Evolutionary conservation across 805 yeast species (phyloP).

Genomic region (Tetrapisispora pingtungensis): DNA sequence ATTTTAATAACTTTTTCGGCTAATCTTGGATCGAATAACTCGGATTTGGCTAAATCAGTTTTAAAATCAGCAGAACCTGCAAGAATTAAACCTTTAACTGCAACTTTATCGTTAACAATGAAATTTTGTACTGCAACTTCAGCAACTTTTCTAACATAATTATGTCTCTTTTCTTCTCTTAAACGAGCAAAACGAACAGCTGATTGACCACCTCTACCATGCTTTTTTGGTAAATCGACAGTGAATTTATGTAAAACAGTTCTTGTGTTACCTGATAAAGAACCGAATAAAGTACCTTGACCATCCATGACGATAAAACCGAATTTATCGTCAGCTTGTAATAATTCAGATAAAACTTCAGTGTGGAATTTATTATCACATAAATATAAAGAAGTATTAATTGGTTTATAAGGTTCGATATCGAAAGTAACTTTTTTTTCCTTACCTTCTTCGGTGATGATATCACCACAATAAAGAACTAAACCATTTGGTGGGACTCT

Average conservation of each 20-base stretch:
- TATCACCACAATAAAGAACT: slow-evolving; percentile 97
- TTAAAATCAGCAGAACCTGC: slow-evolving; percentile 99
- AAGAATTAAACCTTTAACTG: slow-evolving; percentile 85
- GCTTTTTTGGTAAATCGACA: slow-evolving; percentile 98
- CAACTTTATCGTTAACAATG: slow-evolving; percentile 88
- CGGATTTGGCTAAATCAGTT: slow-evolving; percentile 86
- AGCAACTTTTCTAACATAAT: slow-evolving; percentile 95
- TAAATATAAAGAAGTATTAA: slow-evolving; percentile 88
- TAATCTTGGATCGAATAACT: slow-evolving; percentile 84
- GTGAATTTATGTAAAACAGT: slow-evolving; percentile 92
- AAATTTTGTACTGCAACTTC: slow-evolving; percentile 97
- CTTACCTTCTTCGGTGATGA: slow-evolving; percentile 92
- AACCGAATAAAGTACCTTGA: slow-evolving; percentile 94
- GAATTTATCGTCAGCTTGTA: slow-evolving; percentile 91
- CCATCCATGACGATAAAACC: slow-evolving; percentile 99
- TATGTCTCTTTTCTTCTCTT: slow-evolving; percentile 98
- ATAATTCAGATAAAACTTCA: slow-evolving; percentile 86
- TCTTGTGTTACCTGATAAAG: slow-evolving; percentile 92
- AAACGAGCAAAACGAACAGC: slow-evolving; percentile 98
- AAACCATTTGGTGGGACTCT: slow-evolving; percentile 90
- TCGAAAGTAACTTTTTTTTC: slow-evolving; percentile 94
- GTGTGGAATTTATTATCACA: slow-evolving; percentile 99
- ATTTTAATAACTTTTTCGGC: slow-evolving; percentile 78
- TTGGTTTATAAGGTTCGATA: slow-evolving; percentile 98
- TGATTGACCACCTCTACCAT: slow-evolving; percentile 99